Conservation (phyloP, 495 filamentous ascomycete species). For the Talaromyces stipitatus region DNA sequence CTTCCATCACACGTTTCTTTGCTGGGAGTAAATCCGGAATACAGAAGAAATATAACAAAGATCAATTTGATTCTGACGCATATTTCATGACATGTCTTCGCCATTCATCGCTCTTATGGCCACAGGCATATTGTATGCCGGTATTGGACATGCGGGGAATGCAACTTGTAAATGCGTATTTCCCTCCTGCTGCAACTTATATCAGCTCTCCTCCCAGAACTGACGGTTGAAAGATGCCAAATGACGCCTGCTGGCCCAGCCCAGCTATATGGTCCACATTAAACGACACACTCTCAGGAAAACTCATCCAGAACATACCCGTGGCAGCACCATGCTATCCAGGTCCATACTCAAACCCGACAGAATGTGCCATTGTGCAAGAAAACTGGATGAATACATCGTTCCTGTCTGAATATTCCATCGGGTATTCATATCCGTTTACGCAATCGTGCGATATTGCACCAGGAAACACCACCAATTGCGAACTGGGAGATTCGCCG, state of each 20-base stretch:
- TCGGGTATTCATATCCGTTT: neutral
- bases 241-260: conserved; percentile 8
- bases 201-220: neutral
- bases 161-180: neutral
- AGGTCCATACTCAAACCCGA: neutral
- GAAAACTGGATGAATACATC: neutral
- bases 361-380: neutral
- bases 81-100: neutral
- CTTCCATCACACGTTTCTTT: too few relatives aligned
- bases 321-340: conserved; percentile 6
- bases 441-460: neutral
- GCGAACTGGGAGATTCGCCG: neutral
- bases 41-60: too few relatives aligned
- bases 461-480: neutral
- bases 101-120: neutral
- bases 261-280: conserved; percentile 7
- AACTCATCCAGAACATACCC: conserved; percentile 8
- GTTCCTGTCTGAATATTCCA: neutral
- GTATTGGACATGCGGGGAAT: neutral
- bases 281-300: conserved; percentile 13
- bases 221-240: neutral
- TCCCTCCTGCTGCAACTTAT: neutral
- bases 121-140: neutral
- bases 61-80: too few relatives aligned
- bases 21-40: too few relatives aligned